Base-by-base conservation (phyloP, 2,329 filamentous ascomycete species). In the Huntiella moniliformis region DNA sequence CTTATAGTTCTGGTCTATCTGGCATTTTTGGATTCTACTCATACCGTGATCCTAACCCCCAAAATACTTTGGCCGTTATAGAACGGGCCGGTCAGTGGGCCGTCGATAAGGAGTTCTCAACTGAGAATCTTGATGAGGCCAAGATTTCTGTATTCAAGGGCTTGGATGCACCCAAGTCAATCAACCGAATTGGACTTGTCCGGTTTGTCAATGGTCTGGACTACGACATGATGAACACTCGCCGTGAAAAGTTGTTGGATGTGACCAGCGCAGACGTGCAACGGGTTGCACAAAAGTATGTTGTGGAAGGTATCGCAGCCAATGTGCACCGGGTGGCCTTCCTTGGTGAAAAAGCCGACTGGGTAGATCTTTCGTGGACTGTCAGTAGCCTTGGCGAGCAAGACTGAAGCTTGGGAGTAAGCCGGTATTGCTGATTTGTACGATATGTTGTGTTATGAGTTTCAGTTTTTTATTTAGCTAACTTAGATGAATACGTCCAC, bases 1-100 rank as follows among this genome's bases (percentile, higher is more conserved):
- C 91, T 1, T 88, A 85, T 58, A 79, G 82, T 38, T 77, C 78
- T 17, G 74, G 81, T 0, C 65, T 94, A 5, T 80, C 84, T 53
- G 88, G 87, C 17, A 61, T 93, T 1, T 96, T 98, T 54, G 85
- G 85, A 12, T 92, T 95, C 65, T 95, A 93, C 64, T 88, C 83
- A 38, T 98, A 98, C 68, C 82, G 91, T 44, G 91, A 98, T 58
- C 91, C 91, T 2, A 95, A 96, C 58, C 88, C 91, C 0, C 69
- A 79, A 51, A 95, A 94, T 61, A 88, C 85, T 0, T 66, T 96
- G 53, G 74, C 73, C 47, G 82, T 95, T 50, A 93, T 95, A 77
- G 68, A 72, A 31, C 79, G 80, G 47, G 82, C 85, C 1, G 91
- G 88, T 1, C 66, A 71, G 17, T 95, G 86, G 77, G 91, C 87